Conservation (phyloP, 306 rosid species). For the Canavalia ensiformis region DNA sequence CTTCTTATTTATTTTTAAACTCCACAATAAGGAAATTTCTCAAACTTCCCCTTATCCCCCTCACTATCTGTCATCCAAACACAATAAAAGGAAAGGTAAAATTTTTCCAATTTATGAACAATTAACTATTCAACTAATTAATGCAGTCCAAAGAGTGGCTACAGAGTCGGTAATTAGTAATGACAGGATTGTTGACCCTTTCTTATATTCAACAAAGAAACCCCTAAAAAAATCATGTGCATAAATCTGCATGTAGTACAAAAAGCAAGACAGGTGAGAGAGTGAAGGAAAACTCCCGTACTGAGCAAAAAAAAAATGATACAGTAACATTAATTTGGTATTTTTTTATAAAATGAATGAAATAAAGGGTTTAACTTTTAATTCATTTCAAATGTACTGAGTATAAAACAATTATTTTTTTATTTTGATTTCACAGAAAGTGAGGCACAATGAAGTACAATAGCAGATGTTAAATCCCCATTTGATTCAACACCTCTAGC, state of each 20-base stretch:
- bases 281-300: neutral
- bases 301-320: neutral
- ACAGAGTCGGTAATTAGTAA: no score
- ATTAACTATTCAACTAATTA: no score
- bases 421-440: neutral
- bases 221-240: no score
- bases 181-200: no score
- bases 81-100: neutral
- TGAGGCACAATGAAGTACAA: neutral
- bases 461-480: neutral
- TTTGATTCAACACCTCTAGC: neutral
- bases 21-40: neutral
- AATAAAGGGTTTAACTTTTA: neutral
- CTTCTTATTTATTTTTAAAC: neutral
- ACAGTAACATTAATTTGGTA: neutral
- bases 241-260: neutral
- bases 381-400: neutral
- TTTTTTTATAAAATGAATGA: neutral
- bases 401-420: neutral
- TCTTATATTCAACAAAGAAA: no score
- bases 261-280: neutral
- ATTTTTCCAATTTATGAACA: no score
- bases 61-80: neutral
- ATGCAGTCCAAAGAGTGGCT: no score
- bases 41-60: neutral